Base-by-base conservation (phyloP, 192 early-diverging fungal genomes). In the Coemansia sp. region DNA sequence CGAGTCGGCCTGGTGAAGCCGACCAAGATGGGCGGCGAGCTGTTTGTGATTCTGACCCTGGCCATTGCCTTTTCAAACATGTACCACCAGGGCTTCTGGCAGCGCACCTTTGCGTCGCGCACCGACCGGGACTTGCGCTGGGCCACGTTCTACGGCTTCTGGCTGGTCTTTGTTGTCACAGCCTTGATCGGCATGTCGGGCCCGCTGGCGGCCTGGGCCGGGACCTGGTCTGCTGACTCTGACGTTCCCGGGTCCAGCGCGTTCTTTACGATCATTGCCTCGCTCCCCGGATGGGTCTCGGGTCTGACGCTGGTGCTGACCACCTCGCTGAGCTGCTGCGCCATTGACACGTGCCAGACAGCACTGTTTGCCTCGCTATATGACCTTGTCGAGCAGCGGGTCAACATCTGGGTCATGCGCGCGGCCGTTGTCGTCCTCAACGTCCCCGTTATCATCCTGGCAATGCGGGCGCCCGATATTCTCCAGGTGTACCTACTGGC, bases 11-110 rank as follows among this genome's bases (percentile, higher is more conserved):
- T 85, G 16, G 67, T 82, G 32, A 63, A 75, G 49, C 73, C 85
- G 25, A 82, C 83, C 51, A 78, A 80, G 34, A 70, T 79, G 67
- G 82, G 82, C 39, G 82, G 77, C 52, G 80, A 84, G 56, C 67
- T 79, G 26, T 63, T 83, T 55, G 76, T 65, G 3, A 80, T 81
- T 31, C 73, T 86, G 44, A 74, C 80, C 5, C 68, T 78, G 40
- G 81, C 85, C 28, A 75, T 85, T 50, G 67, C 61, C 23, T 72
- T 75, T 38, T 66, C 83, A 18, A 78, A 78, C 43, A 70, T 85
- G 60, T 85, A 82, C 56, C 82, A 82, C 30, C 83, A 86, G 56
- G 79, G 75, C 17, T 80, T 82, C 26, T 86, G 85, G 85, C 85
- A 86, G 68, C 78, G 83, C 31, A 80, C 83, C 10, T 86, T 83